These are phyloP conservation scores for Backusella macrospora DNA, from an alignment of 192 early-diverging fungal species.

Conservation along the genomic window DNA sequence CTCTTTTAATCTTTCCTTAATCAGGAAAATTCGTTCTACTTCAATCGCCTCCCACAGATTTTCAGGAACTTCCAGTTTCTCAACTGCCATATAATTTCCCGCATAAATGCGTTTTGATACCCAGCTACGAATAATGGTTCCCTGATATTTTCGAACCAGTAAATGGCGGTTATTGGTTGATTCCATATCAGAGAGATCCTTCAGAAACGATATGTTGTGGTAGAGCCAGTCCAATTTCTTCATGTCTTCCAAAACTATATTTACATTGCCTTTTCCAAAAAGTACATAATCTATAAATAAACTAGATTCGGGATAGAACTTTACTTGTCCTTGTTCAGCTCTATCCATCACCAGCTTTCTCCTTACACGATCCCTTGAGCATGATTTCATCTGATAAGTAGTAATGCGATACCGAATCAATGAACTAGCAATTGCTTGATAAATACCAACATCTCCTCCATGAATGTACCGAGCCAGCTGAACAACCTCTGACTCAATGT, in stretches of 20 bases:
- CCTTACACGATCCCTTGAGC: neutral
- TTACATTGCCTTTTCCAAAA: neutral
- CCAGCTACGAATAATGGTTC: neutral
- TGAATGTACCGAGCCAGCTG: neutral
- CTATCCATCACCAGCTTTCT: neutral
- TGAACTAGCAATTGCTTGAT: slow-evolving; percentile 4
- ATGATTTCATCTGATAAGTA: neutral
- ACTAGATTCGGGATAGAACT: neutral
- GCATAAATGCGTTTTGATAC: neutral
- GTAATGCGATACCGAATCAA: neutral
- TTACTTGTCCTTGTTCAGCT: neutral
- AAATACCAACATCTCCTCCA: slow-evolving; percentile 1
- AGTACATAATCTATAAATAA: neutral
- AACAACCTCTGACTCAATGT: neutral
- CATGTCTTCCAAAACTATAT: neutral
- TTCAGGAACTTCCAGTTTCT: neutral
- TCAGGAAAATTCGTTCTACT: neutral
- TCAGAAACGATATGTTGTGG: neutral
- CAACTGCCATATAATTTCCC: neutral
- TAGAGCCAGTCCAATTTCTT: neutral
- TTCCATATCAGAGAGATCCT: too few species aligned
- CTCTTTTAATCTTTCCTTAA: neutral
- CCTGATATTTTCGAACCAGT: neutral
- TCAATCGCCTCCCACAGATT: neutral
- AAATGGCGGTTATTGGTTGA: neutral